Percentiles rank a stretch among this genome's conserved stretches.
These are phyloP conservation scores for Fusarium sp. DNA, from an alignment of 2,329 filamentous ascomycete genomes.

Conservation along the genomic window DNA sequence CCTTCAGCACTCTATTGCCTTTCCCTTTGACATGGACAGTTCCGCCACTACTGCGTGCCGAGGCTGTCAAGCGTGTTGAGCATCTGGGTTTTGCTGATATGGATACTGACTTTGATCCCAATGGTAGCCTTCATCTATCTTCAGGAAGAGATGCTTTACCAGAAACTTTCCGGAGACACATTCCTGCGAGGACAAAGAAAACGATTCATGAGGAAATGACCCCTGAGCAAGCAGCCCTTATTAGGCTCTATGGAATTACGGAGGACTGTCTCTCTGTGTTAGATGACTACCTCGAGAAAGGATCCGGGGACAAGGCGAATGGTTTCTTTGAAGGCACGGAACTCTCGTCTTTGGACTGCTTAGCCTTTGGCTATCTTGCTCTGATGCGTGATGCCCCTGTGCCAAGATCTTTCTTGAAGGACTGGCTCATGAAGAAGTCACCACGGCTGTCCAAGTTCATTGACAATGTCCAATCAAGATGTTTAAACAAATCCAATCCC, in stretches of 20 bases:
- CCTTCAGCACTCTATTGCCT: slow-evolving; percentile 81
- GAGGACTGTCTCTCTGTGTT: slow-evolving; percentile 78
- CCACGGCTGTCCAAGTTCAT: slow-evolving; percentile 49
- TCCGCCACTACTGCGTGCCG: slow-evolving; percentile 76
- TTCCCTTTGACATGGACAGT: slow-evolving; percentile 92
- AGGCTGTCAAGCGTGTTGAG: slow-evolving; percentile 76
- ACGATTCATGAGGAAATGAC: slow-evolving; percentile 72
- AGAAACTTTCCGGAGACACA: slow-evolving; percentile 53
- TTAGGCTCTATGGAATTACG: slow-evolving; percentile 80
- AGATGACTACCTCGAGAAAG: slow-evolving; percentile 60
- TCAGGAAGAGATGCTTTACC: slow-evolving; percentile 53
- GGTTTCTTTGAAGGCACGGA: slow-evolving; percentile 46
- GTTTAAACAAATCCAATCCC: slow-evolving; percentile 29
- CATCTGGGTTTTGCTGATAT: slow-evolving; percentile 76
- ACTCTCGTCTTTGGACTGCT: slow-evolving; percentile 71
- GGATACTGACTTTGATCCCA: slow-evolving; percentile 67
- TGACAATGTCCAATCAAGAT: slow-evolving; percentile 43
- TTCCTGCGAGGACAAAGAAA: slow-evolving; percentile 59
- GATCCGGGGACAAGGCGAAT: slow-evolving; percentile 40
- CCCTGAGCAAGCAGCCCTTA: slow-evolving; percentile 77
- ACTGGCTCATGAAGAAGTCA: slow-evolving; percentile 53
- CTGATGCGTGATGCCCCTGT: slow-evolving; percentile 70
- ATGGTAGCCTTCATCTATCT: slow-evolving; percentile 51
- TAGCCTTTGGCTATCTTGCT: slow-evolving; percentile 82
- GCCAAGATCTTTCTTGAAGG: slow-evolving; percentile 55